These are phyloP conservation scores for Geranium rotundifolium DNA, from an alignment of 345 rosid genomes.

Conservation along the genomic window DNA sequence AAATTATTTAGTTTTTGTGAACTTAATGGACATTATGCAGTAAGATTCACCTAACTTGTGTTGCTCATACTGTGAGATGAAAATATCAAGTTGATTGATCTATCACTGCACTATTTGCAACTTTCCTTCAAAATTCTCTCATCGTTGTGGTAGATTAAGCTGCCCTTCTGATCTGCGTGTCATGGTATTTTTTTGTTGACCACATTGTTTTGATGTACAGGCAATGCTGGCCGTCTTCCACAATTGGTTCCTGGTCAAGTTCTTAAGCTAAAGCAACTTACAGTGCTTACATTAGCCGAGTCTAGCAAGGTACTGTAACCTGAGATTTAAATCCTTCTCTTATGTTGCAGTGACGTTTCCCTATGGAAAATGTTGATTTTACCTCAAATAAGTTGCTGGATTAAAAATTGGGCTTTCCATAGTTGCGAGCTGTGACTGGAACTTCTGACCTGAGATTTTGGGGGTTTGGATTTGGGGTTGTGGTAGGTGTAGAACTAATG, in stretches of 20 bases:
- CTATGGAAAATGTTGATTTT: slow-evolving; percentile 1
- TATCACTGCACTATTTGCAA: no score
- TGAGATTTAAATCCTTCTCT: not conserved
- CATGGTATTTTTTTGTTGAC: not conserved
- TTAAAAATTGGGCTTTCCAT: not conserved
- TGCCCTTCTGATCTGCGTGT: not conserved
- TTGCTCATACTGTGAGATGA: no score
- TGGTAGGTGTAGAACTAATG: not conserved
- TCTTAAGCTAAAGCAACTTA: slow-evolving; percentile 85
- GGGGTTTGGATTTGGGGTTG: not conserved
- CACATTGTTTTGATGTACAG: slow-evolving; percentile 26
- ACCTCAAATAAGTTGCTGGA: not conserved
- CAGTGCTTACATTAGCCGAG: slow-evolving; percentile 88
- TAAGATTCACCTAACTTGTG: no score
- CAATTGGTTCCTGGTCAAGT: slow-evolving; percentile 65
- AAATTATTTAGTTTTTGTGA: no score
- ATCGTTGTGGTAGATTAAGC: not conserved
- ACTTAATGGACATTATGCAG: no score
- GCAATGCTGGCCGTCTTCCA: slow-evolving; percentile 44
- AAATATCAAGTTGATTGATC: no score
- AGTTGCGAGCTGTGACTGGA: not conserved
- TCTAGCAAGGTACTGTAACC: slow-evolving; percentile 51
- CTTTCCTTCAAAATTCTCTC: not conserved
- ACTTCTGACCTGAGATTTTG: not conserved
- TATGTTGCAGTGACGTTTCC: no score